Base-by-base conservation (phyloP, 2,329 filamentous ascomycete species). In the Penicillium sp. region DNA sequence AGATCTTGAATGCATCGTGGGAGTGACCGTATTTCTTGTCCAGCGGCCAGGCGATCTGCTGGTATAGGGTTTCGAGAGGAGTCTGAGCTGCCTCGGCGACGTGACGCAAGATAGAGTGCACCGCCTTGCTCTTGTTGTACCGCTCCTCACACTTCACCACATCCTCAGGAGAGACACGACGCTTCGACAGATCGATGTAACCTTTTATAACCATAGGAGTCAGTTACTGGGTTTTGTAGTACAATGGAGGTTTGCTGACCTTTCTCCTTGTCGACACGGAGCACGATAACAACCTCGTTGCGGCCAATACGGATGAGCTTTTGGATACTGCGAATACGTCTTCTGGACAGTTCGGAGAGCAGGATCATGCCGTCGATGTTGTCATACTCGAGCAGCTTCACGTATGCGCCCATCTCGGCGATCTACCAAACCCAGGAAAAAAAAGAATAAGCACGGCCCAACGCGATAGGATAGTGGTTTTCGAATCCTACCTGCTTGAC, bases 351-450 rank as follows among this genome's bases (percentile, higher is more conserved):
- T 79, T 99, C 94, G 69, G 91, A 96, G 64, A 99, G 90, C 65
- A 99, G 82, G 71, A 99, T 99, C 95, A 99, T 99, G 85, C 94
- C 94, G 75, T 99, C 95, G 71, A 99, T 99, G 81, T 97, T 97
- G 79, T 99, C 94, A 80, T 99, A 99, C 81, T 99, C 94, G 68
- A 99, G 88, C 54, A 99, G 88, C 81, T 99, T 99, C 73, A 99
- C 95, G 77, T 99, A 99, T 69, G 95, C 94, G 77, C 94, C 94
- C 95, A 99, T 99, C 79, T 99, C 95, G 76, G 94, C 94, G 74
- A 99, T 99, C 89, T 94, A 61, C 14, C 49, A 37, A 49, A 45
- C 56, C 20, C 44, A 56, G 44, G 46, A 22, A 22, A 26, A 26
- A 55, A 49, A 48, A 9, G 15, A 27, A 42, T 42, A 27, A 31